Base-by-base conservation (phyloP, 192 early-diverging fungal species). In the Geranomyces michiganensis region DNA sequence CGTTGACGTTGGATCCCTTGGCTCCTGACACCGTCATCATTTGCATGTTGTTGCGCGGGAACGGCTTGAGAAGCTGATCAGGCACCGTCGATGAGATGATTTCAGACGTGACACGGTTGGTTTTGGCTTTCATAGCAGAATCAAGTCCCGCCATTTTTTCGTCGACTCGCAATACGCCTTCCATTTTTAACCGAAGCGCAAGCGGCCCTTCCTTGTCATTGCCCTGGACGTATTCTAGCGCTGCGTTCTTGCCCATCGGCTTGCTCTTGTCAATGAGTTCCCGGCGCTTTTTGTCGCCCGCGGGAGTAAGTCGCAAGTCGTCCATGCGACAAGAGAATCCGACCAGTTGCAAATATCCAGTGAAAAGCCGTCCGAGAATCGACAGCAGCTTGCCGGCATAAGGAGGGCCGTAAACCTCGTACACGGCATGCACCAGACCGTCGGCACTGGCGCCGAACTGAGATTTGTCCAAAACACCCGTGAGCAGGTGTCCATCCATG, bases 241-340 rank as follows among this genome's bases (percentile, higher is more conserved):
- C 85, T 22, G 90, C 92, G 63, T 90, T 82, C 43, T 78, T 80
- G 61, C 96, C 97, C 49, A 88, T 82, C 26, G 74, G 74, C 62
- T 74, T 73, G 71, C 87, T 84, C 30, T 78, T 74, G 27, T 84
- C 70, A 65, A 97, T 86, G 27, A 97, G 81, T 24, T 90, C 87
- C 33, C 86, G 86, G 64, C 97, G 88, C 33, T 82, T 75, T 29
- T 75, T 76, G 73, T 99, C 89, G 33, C 96, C 97, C 74, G 91
- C 85, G 9, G 74, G 74, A 24, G 90, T 98, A 32, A 99, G 82
- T 48, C 86, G 80, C 82, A 99, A 85, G 88, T 99, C 97, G 75
- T 98, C 96, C 94, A 99, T 97, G 67, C 97, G 89, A 81, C 97
- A 99, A 51, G 91, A 90, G 77, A 98, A 99, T 22, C 93, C 97